These are phyloP conservation scores for Spizellomyces punctatus DNA, from an alignment of 192 early-diverging fungal species.

Conservation along the genomic window DNA sequence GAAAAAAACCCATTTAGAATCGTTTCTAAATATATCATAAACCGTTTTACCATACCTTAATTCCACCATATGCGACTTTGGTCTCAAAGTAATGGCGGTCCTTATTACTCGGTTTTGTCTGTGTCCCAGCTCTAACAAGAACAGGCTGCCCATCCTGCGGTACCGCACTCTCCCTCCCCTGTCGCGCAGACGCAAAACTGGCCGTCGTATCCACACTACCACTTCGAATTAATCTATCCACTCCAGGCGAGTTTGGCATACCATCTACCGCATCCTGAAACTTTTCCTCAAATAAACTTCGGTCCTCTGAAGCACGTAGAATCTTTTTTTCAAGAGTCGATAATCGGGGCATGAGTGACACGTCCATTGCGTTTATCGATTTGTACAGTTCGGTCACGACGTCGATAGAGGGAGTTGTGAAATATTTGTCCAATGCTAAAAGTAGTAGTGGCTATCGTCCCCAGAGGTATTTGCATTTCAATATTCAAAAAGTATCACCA, in stretches of 20 bases:
- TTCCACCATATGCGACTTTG: conserved; percentile 78
- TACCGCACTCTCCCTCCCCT: no score
- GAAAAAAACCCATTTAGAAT: background rate
- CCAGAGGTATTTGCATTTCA: background rate
- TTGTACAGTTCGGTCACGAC: conserved; percentile 79
- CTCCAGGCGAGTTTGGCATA: background rate
- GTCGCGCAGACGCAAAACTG: background rate
- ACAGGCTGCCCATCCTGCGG: background rate
- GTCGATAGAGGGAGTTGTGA: conserved; percentile 70
- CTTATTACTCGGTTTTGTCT: conserved; percentile 57
- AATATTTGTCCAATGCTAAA: conserved; percentile 91
- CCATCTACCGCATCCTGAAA: conserved; percentile 50
- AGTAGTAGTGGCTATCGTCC: conserved; percentile 75
- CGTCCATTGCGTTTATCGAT: conserved; percentile 84
- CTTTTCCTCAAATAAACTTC: conserved; percentile 84
- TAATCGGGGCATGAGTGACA: conserved; percentile 76
- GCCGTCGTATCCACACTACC: background rate
- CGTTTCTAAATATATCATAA: background rate
- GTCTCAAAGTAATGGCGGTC: conserved; percentile 90
- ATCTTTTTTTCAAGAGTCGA: conserved; percentile 81
- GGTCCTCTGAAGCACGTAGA: conserved; percentile 80
- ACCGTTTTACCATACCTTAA: conserved; percentile 46
- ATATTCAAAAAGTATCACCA: background rate
- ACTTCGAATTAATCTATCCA: background rate
- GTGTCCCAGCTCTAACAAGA: background rate